Conservation (phyloP, 768 basidiomycete genomes). For the Boletellus sp. region DNA sequence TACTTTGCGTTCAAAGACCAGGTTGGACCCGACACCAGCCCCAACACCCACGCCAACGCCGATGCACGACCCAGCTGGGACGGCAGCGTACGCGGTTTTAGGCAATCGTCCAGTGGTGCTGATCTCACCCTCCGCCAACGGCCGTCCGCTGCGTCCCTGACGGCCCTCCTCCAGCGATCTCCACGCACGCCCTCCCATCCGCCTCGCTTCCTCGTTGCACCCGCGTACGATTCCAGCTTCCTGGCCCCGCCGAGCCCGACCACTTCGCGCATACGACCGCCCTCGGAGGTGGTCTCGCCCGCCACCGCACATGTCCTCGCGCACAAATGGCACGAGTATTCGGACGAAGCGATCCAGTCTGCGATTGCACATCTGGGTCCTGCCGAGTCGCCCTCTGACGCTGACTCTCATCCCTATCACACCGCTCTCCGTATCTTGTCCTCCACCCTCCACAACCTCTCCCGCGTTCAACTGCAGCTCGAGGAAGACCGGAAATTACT, state of each 20-base stretch:
- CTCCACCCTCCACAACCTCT: constrained; percentile 56
- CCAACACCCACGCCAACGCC: neutral
- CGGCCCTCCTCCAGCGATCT: constrained; percentile 40
- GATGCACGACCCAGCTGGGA: constrained; percentile 38
- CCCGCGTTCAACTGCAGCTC: constrained; percentile 56
- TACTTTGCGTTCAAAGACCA: constrained; percentile 65
- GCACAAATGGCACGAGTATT: constrained; percentile 74
- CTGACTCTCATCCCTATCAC: constrained; percentile 57
- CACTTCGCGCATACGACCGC: constrained; percentile 11
- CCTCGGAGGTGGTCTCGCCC: constrained; percentile 14
- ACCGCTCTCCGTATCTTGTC: constrained; percentile 67
- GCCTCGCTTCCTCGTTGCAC: constrained; percentile 41
- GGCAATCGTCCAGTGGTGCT: constrained; percentile 33
- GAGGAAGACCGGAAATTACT: constrained; percentile 54
- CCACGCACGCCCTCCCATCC: constrained; percentile 25
- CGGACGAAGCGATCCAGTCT: constrained; percentile 69
- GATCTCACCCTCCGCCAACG: constrained; percentile 19
- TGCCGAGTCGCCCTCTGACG: constrained; percentile 46
- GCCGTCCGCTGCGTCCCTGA: constrained; percentile 36
- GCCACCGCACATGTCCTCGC: constrained; percentile 51
- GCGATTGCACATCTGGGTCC: constrained; percentile 50
- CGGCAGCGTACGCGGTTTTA: constrained; percentile 56
- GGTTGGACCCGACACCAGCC: constrained; percentile 24
- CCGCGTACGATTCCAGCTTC: constrained; percentile 30
- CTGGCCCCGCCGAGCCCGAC: constrained; percentile 37